Conservation (phyloP, 768 basidiomycete species). For the Leucocoprinus leucothites region DNA sequence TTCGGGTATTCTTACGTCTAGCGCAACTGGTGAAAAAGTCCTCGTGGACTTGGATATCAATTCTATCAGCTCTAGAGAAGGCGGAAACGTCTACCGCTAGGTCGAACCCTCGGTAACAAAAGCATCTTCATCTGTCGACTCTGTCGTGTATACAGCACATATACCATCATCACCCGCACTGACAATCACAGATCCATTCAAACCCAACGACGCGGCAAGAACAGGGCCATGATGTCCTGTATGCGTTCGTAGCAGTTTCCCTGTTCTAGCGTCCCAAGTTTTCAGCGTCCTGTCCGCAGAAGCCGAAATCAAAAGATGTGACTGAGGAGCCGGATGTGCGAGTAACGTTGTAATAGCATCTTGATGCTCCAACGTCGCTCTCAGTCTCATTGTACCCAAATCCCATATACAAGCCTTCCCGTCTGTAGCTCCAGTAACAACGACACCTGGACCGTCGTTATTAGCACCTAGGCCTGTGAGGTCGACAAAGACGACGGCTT, state of each 20-base stretch:
- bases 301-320: constrained; percentile 77
- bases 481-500: constrained; percentile 82
- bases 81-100: not conserved
- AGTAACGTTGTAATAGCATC: constrained; percentile 85
- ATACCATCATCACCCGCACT: constrained; percentile 90
- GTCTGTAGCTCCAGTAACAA: constrained; percentile 88
- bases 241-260: constrained; percentile 73
- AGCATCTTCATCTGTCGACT: constrained; percentile 34
- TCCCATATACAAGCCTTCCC: constrained; percentile 97
- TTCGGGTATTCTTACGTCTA: no score
- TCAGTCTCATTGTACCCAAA: constrained; percentile 77
- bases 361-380: constrained; percentile 79
- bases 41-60: not conserved
- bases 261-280: constrained; percentile 93
- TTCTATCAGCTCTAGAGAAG: not conserved
- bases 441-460: constrained; percentile 50
- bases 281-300: constrained; percentile 85
- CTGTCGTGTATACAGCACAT: constrained; percentile 80
- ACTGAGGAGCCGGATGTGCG: constrained; percentile 69
- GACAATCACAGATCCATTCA: constrained; percentile 69
- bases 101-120: constrained; percentile 1
- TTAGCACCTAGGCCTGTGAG: constrained; percentile 47
- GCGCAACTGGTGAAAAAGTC: no score
- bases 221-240: constrained; percentile 80
- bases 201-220: constrained; percentile 69